Base-by-base conservation (phyloP, 2,329 filamentous ascomycete genomes). In the Sclerotinia glacialis region DNA sequence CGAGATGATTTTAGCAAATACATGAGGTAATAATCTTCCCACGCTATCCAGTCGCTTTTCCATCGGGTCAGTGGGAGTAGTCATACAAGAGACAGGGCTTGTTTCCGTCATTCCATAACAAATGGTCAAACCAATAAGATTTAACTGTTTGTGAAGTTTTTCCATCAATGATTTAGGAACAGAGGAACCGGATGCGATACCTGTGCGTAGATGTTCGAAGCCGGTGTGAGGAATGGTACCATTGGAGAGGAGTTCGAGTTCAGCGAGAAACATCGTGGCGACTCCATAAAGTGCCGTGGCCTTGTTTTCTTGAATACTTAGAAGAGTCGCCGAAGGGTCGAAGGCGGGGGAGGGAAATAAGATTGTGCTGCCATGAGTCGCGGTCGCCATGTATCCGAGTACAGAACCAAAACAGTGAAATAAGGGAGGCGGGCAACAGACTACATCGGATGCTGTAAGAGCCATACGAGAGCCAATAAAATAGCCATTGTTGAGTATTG, bases 191-290 rank as follows among this genome's bases (percentile, higher is more conserved):
- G 94, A 92, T 14, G 90, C 93, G 72, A 98, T 97, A 40, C 95
- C 95, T n/a, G 94, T 98, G 53, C 88, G 83, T 6, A 98, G 81
- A 69, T 86, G 76, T 62, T 87, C 78, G 74, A 90, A 89, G 0
- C 87, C 87, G 26, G 49, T 37, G 44, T 79, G 68, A 0, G 79
- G 69, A 53, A 75, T 28, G 2, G 72, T 75, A 21, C 82, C 80
- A 31, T 81, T 78, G 40, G 87, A 82, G 9, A 97, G 83, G 0
- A 93, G 83, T 71, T 96, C 92, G 5, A 98, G 84, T 74, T 96
- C 88, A 34, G 93, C 89, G n/a, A 89, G 85, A 73, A 97, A 94
- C 95, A 98, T 99, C 64, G 94, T 98, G 5, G 92, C 87, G 0
- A 98, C 94, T 66, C 94, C 93, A 77, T 97, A 95, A 0, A 97